Evolutionary conservation across 495 filamentous ascomycete genomes (phyloP).

Genomic region (Neurospora pannonica): DNA sequence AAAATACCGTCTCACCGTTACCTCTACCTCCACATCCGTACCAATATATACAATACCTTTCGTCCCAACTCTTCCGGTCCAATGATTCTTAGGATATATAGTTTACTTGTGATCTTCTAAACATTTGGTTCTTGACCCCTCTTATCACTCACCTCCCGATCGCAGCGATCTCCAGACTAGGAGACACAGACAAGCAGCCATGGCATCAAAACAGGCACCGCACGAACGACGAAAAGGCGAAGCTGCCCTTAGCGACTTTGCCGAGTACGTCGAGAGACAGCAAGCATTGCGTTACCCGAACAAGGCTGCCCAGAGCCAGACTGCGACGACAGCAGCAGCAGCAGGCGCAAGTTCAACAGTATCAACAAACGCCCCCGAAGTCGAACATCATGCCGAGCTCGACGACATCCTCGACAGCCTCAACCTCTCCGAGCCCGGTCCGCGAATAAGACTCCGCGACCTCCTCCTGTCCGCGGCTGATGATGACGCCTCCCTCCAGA

Average conservation of each 20-base stretch:
- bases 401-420: constrained; percentile 80
- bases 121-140: background rate
- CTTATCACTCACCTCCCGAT: background rate
- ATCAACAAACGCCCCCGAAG: constrained; percentile 31
- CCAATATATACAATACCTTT: background rate
- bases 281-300: constrained; percentile 55
- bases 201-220: constrained; percentile 49
- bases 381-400: constrained; percentile 77
- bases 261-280: constrained; percentile 94
- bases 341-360: constrained; percentile 41
- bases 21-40: background rate
- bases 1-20: background rate
- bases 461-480: constrained; percentile 58
- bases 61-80: background rate
- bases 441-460: constrained; percentile 60
- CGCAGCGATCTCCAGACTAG: constrained; percentile 15
- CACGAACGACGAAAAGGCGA: constrained; percentile 82
- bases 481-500: constrained; percentile 45
- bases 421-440: constrained; percentile 66
- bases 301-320: constrained; percentile 22
- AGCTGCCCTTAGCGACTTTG: constrained; percentile 88
- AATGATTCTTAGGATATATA: constrained; percentile 14
- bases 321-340: constrained; percentile 14
- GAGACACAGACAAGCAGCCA: constrained; percentile 39
- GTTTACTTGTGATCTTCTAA: background rate